Percentiles rank a stretch among this genome's conserved stretches.
Conservation (phyloP, 805 yeast genomes). For the Metschnikowia cerradonensis region DNA sequence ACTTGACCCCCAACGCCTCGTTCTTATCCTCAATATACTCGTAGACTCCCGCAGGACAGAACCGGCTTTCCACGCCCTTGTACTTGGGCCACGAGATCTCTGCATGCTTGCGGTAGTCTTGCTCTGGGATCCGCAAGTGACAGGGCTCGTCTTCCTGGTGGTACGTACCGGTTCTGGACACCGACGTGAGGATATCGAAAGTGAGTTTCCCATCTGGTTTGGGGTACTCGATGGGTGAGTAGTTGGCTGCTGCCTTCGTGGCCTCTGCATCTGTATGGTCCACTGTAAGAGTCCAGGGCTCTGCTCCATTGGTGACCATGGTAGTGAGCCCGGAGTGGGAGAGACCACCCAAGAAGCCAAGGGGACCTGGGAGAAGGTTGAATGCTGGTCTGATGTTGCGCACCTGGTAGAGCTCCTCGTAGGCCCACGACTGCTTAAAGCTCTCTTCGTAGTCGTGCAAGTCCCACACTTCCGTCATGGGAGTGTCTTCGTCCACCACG, state of each 20-base stretch:
- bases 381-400: conserved; percentile 94
- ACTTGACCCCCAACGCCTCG: conserved; percentile 61
- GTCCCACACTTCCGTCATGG: conserved; percentile 42
- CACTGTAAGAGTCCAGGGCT: conserved; percentile 84
- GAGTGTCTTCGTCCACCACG: conserved; percentile 40
- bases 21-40: conserved; percentile 77
- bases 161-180: conserved; percentile 91
- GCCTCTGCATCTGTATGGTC: conserved; percentile 65
- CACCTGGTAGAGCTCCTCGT: conserved; percentile 75
- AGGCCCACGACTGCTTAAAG: conserved; percentile 77
- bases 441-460: conserved; percentile 59
- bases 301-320: conserved; percentile 67
- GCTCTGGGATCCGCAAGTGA: conserved; percentile 66
- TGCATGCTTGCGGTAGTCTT: conserved; percentile 65
- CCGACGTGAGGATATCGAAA: conserved; percentile 91
- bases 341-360: conserved; percentile 82
- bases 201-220: conserved; percentile 94
- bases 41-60: conserved; percentile 98
- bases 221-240: conserved; percentile 77
- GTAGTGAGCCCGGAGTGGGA: conserved; percentile 82
- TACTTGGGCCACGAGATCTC: conserved; percentile 64
- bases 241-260: conserved; percentile 65
- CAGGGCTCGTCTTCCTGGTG: conserved; percentile 93
- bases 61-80: conserved; percentile 84
- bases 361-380: conserved; percentile 43